Base-by-base conservation (phyloP, 148 eudicot species). In the Talinum fruticosum region DNA sequence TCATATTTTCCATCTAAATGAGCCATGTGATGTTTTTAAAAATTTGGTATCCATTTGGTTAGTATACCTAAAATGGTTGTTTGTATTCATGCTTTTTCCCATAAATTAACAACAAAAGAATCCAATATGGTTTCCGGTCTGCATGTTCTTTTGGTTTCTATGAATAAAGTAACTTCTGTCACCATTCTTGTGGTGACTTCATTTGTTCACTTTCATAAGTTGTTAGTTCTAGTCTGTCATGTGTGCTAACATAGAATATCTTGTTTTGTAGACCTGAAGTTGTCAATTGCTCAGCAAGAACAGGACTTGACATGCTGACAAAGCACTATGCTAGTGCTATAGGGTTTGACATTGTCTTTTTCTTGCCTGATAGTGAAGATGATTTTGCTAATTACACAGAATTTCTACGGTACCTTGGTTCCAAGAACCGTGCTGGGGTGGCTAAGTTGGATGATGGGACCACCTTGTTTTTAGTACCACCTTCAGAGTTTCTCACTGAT, bases 331-430 rank as follows among this genome's bases (percentile, higher is more conserved):
- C 92, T 33, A 91, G 93, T 29, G 97, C 99, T 57, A 76, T 69
- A 75, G 99, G 97, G 41, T 96, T 86, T 81, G 84, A 82, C 33
- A 77, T 87, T 44, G 92, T 90, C 38, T 91, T 85, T 85, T 96
- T 96, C 88, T 86, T 96, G 85, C 99, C 99, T n/a, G 99, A 96
- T 41, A 91, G 97, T 81, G 97, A 89, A 76, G 93, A 89, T 0
- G 99, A 96, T 89, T 96, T 96, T 83, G 93, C 94, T 71, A 86
- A 93, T 10, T 96, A 96, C 72, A 96, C 99, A n/a, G 99, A 96
- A 84, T 96, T 96, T 45, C 79, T 96, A 53, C 86, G 86, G 28
- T 93, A 89, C 77, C 88, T 96, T 76, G 92, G 92, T 73, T 84
- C 86, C 28, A 96, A 82, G 83, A 72, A 88, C 72, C 91, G 99